Conservation (phyloP, 352 stramenopile species). For the Phytopythium sindhum region DNA sequence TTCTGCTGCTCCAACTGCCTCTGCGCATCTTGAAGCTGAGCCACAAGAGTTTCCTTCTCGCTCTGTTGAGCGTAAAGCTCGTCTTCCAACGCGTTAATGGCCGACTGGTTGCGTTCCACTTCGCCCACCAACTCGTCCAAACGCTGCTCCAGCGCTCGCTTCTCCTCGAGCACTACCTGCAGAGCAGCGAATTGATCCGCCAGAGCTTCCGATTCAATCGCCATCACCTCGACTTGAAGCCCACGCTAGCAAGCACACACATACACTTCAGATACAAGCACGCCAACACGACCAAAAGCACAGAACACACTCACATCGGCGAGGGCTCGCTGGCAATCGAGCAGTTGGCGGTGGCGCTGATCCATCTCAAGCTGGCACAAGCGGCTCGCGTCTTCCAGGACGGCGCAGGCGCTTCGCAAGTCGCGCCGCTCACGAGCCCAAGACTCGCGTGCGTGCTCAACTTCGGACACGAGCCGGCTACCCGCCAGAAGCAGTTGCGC, state of each 20-base stretch:
- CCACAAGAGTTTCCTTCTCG: background rate
- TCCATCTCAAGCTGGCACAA: conserved; percentile 37
- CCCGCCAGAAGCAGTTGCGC: conserved; percentile 1
- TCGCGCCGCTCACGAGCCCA: conserved; percentile 39
- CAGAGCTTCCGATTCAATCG: conserved; percentile 16
- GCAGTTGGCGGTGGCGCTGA: conserved; percentile 25
- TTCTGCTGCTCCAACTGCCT: background rate
- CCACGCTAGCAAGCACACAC: conserved; percentile 15
- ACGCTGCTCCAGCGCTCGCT: conserved; percentile 24
- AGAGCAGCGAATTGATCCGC: conserved; percentile 23
- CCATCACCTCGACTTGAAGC: conserved; percentile 18
- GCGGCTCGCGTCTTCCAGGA: conserved; percentile 26
- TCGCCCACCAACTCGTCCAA: conserved; percentile 8
- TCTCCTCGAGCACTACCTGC: conserved; percentile 15
- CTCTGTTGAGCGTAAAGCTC: conserved; percentile 12
- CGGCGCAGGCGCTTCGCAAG: conserved; percentile 21
- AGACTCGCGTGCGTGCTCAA: conserved; percentile 19
- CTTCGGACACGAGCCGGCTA: background rate
- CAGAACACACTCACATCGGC: conserved; percentile 16
- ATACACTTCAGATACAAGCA: background rate
- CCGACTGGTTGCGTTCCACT: conserved; percentile 10
- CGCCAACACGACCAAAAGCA: background rate
- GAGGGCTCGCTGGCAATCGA: conserved; percentile 20
- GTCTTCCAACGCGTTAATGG: conserved; percentile 18
- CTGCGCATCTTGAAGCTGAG: background rate